Evolutionary conservation across 805 yeast species (phyloP), one percentile per base, ranked within the genome.

Genomic region (Metschnikowia matae): DNA sequence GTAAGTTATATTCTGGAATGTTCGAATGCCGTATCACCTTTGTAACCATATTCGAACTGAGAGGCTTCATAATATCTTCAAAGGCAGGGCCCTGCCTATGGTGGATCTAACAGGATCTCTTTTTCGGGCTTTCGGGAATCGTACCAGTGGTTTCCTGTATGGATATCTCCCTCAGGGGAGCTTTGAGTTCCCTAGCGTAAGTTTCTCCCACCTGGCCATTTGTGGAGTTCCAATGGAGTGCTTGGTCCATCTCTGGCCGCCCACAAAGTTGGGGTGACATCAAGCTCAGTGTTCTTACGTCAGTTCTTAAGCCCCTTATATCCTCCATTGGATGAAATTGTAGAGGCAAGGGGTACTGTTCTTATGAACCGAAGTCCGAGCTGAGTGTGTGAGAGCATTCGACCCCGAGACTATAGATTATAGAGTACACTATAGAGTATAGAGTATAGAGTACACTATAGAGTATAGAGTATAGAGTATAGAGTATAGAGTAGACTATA

Each of bases 331-430:
- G 18, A 21, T 6, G 23, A 23, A 11, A 51, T 60, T 34, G 36
- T 46, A 11, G 56, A 4, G 5, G 49, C 40, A 8, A 33, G 14
- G 7, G 67, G 68, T 5, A 62, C 60, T 4, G 68, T 66, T 48
- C 65, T 66, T 52, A 66, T 58, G 48, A 55, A 65, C 35, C 70
- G 45, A 14, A 20, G 6, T 0, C 43, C 33, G n/a, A n/a, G n/a
- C n/a, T 20, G 23, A 21, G 39, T 18, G 3, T 26, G 40, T 8
- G 21, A 21, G 6, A 21, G 29, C 23, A 42, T 15, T 42, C 45
- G 45, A 33, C 37, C 33, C 31, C 38, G 20, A 13, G n/a, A n/a
- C n/a, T n/a, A n/a, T n/a, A n/a, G n/a, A n/a, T n/a, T n/a, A n/a
- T n/a, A n/a, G n/a, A n/a, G n/a, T n/a, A n/a, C n/a, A n/a, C n/a